Evolutionary conservation across 805 yeast genomes (phyloP), one percentile per base, ranked within the genome.

Genomic region (Hanseniaspora mollemarum): DNA sequence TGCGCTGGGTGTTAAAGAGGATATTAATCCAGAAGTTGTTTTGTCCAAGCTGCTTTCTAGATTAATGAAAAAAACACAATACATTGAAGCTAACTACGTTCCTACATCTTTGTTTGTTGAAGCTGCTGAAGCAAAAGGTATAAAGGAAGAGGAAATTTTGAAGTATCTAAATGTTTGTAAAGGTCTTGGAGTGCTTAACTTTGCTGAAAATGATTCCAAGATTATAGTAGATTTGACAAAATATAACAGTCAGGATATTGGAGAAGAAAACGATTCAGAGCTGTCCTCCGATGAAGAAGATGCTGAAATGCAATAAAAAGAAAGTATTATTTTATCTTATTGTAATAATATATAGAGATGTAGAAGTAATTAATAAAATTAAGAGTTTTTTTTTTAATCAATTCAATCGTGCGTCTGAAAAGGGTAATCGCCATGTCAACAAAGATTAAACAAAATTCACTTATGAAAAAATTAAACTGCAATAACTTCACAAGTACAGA

Each of bases 31-130:
- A 7, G 72, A 78, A 4, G 76, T 94, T 12, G 78, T 75, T 80
- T 88, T 44, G 85, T 76, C 65, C 80, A 80, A 58, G 75, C 84
- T 57, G 78, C 88, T 57, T 77, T 81, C 56, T 72, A 72, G 43
- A 66, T 80, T 65, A 78, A 80, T 1, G 66, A 67, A 49, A 66
- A 66, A 39, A 67, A 64, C 46, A 66, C 65, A n/a, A 32, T 49
- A 31, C 32, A 32, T 40, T 2, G 29, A 31, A 21, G 22, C 28
- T 4, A 32, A 25, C 28, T 32, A n/a, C n/a, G 32, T 48, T 24
- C 51, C 51, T 4, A 40, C 41, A 19, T n/a, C 19, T 15, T 29
- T 24, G 4, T 48, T 48, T 22, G n/a, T 40, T 25, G 41, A 29
- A 10, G 35, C 32, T 25, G 51, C 45, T 31, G 24, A 9, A 10